These are phyloP conservation scores for Chamaenerion angustifolium DNA, from an alignment of 345 rosid species.

Conservation along the genomic window DNA sequence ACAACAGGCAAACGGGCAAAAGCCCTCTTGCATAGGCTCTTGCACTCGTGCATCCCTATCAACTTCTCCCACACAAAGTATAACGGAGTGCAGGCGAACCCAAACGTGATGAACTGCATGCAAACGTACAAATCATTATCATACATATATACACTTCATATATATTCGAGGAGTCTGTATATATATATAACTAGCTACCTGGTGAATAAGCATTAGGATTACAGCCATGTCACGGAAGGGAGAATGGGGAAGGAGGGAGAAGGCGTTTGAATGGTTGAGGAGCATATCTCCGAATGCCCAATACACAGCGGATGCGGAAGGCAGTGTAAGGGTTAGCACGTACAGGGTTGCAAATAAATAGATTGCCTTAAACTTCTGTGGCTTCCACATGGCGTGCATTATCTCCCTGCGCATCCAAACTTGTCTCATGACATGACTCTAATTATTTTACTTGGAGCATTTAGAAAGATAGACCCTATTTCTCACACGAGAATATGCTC, in stretches of 20 bases:
- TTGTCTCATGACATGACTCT: too few relatives aligned
- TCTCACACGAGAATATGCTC: too few relatives aligned
- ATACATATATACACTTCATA: too few relatives aligned
- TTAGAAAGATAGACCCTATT: too few relatives aligned
- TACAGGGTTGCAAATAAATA: constrained; percentile 77
- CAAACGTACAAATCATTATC: background rate
- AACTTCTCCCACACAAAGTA: constrained; percentile 99
- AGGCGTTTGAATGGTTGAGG: constrained; percentile 89
- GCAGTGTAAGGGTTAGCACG: constrained; percentile 86
- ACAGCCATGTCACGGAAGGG: constrained; percentile 84
- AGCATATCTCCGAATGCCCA: constrained; percentile 99
- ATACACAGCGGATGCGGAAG: constrained; percentile 83
- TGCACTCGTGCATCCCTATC: constrained; percentile 89
- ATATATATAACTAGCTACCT: constrained; percentile 18
- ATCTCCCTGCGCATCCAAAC: constrained; percentile 46
- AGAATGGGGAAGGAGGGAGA: constrained; percentile 69
- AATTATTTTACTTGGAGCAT: too few relatives aligned
- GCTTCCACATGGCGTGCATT: constrained; percentile 99
- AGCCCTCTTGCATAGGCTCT: constrained; percentile 87
- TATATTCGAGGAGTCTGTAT: too few relatives aligned
- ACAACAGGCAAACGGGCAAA: constrained; percentile 93
- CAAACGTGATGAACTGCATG: constrained; percentile 86
- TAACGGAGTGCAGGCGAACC: constrained; percentile 90
- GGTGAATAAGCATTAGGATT: constrained; percentile 88
- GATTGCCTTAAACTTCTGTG: constrained; percentile 90